Evolutionary conservation across 2,329 filamentous ascomycete species (phyloP), one percentile per base, ranked within the genome.

Genomic region (Cordyceps fumosorosea): DNA sequence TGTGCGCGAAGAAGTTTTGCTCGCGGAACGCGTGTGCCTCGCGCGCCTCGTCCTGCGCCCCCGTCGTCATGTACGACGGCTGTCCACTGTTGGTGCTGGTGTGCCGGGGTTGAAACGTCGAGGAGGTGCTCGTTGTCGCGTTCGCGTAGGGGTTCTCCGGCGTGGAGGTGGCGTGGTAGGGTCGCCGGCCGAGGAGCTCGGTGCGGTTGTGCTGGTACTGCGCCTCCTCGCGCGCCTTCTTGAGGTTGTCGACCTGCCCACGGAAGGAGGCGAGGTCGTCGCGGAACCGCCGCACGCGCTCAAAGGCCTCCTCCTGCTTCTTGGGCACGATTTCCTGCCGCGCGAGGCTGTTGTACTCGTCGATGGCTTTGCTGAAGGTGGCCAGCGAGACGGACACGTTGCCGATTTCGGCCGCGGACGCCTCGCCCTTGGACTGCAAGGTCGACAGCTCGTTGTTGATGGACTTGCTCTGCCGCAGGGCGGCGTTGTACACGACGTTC

Each of bases 91-190:
- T 6, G 26, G 52, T 48, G 29, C 45, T 20, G 59, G 73, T 78
- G 67, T 78, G 80, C 70, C 69, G 76, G 69, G 67, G 80, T 68
- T 71, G 76, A 68, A 70, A 80, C 50, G 66, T 72, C 58, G 73
- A 73, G 7, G 67, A 65, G 14, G 64, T 62, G 18, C 65, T 62
- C 29, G 65, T 74, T 5, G 76, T 70, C 3, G 76, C 73, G 66
- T 89, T 85, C 18, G 91, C 86, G 73, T 98, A 98, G 0, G 95
- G 95, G 70, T 98, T 98, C 74, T 98, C 95, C 1, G 95, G 93
- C 2, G 86, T 89, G 42, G 59, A 24, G 51, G 32, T 61, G n/a
- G 87, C 84, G 60, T 76, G 75, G 70, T 95, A 93, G 1, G 92
- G 91, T 53, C 95, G 82, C 57, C 95, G 83, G 29, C 93, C 93